Base-by-base conservation (phyloP, 73 alveolate genomes). In the Paramecium primaurelia region DNA sequence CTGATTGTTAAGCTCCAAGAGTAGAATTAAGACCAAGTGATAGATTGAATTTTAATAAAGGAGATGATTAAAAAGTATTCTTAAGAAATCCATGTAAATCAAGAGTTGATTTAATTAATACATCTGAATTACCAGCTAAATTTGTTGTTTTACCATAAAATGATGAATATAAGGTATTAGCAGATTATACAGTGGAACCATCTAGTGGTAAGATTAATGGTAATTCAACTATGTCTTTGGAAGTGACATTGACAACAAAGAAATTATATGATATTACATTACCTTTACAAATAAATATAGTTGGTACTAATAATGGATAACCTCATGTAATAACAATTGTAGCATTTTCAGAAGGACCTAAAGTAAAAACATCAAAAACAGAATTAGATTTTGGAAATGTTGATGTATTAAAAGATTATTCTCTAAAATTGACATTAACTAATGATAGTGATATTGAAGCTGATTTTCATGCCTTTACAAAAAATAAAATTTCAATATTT, bases 11-110 rank as follows among this genome's bases (percentile, higher is more conserved):
- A 45, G 99, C 98, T 10, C 99, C 99, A 0, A 96, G 97, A 94
- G 99, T 99, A 38, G 98, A 97, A 85, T 88, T 98, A n/a, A 97
- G 95, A 58, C 99, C 99, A 4, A 87, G 98, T 86, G 99, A 99
- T 92, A 95, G 96, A 93, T 95, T 99, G 77, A 99, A 98, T 80
- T 98, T 93, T 89, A 99, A 98, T 40, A 73, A 73, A 38, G 47
- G 51, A 32, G 87, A 73, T 12, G 87, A 73, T 73, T 73, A 73
- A 36, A 97, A 97, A 68, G 98, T 98, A 80, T 99, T 98, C 96
- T 93, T 99, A 75, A 95, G 99, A 85, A 99, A 98, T 92, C 99
- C 99, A 49, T 97, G 96, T 59, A 98, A 97, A 71, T 92, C 95
- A 45, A 96, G 97, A 45, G 95, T 99, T 58, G 98, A 97, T 93